Evolutionary conservation across 1,139 yeast species (phyloP).

Genomic region (Pneumocystis sp.): DNA sequence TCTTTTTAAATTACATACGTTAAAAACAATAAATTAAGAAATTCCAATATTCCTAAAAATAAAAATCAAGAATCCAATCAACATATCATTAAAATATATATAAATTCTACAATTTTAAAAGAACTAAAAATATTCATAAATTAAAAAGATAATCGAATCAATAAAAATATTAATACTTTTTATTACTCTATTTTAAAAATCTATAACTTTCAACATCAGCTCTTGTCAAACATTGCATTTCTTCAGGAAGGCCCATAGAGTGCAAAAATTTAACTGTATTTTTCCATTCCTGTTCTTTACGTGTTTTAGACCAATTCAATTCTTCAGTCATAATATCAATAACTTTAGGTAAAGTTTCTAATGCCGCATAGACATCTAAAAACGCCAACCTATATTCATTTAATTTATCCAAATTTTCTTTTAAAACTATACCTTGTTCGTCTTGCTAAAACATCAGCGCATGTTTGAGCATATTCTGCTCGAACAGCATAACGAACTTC

Average conservation of each 20-base stretch:
- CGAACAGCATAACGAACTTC: conserved; percentile 71
- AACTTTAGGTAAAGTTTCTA: conserved; percentile 67
- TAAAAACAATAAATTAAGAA: neutral
- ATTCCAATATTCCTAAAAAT: neutral
- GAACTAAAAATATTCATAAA: neutral
- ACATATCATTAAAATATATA: neutral
- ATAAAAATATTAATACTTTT: neutral
- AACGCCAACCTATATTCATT: conserved; percentile 49
- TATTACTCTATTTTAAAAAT: neutral
- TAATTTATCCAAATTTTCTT: neutral
- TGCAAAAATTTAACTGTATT: conserved; percentile 25
- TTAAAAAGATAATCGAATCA: no score
- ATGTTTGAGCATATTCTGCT: conserved; percentile 77
- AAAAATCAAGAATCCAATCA: neutral
- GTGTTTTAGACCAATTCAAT: conserved; percentile 53
- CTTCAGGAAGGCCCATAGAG: conserved; percentile 28
- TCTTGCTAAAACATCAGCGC: conserved; percentile 81
- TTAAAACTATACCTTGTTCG: conserved; percentile 38
- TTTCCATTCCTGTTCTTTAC: conserved; percentile 38
- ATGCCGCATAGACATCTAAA: conserved; percentile 75
- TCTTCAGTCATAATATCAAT: conserved; percentile 74
- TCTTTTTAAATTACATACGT: neutral
- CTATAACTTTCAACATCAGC: conserved; percentile 14
- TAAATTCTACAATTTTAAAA: neutral
- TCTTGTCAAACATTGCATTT: conserved; percentile 9